Evolutionary conservation across 129 eudicot species (phyloP).

Genomic region (Scalesia atractyloides): DNA sequence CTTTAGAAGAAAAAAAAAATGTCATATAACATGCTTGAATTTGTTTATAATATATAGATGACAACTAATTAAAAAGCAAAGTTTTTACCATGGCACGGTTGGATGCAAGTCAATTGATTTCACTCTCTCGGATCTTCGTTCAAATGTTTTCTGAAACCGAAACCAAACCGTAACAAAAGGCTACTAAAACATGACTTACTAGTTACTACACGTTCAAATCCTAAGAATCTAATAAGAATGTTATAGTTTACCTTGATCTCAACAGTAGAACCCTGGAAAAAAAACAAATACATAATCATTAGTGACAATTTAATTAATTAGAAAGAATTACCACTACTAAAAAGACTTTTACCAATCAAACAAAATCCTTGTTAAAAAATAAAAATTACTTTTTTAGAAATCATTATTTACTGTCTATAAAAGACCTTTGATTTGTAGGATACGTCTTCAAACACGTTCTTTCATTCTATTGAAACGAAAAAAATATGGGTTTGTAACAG

Average conservation of each 20-base stretch:
- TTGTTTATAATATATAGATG: background rate
- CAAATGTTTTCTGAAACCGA: constrained; percentile 56
- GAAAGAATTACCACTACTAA: background rate
- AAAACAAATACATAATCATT: constrained; percentile 5
- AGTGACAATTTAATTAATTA: background rate
- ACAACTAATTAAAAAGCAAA: background rate
- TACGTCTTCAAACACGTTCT: background rate
- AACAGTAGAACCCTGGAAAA: constrained; percentile 20
- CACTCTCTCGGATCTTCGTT: constrained; percentile 72
- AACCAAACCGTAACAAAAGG: background rate
- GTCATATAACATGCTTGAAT: background rate
- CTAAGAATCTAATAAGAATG: background rate
- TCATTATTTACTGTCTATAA: background rate
- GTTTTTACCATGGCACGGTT: constrained; percentile 73
- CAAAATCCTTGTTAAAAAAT: too few relatives aligned
- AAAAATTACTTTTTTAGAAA: too few relatives aligned
- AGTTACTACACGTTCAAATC: background rate
- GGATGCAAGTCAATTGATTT: constrained; percentile 90
- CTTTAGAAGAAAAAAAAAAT: constrained; percentile 31
- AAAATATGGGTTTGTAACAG: background rate
- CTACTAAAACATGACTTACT: background rate
- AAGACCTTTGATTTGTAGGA: background rate
- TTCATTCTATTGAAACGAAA: background rate
- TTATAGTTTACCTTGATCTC: constrained; percentile 34
- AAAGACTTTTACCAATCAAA: too few relatives aligned